Base-by-base conservation (phyloP, 371 early-diverging fungal genomes). In the Syncephalastrum contaminatum region DNA sequence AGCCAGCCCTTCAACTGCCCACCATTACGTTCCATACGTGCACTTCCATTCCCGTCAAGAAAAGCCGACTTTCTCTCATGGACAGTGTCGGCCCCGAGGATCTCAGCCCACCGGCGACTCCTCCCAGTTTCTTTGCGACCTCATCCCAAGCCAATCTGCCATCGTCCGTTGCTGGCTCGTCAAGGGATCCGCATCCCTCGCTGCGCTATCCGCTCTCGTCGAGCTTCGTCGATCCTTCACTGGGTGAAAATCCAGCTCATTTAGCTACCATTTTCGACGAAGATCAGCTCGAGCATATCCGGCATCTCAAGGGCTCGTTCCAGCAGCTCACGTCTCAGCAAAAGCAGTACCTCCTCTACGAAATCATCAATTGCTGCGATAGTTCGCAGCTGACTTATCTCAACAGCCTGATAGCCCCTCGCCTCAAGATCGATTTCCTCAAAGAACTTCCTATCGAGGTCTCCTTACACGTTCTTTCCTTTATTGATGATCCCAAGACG, bases 351-450 rank as follows among this genome's bases (percentile, higher is more conserved):
- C 53, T 78, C 40, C 47, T 78, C 3, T 64, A 68, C 51, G 80
- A 78, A 49, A 72, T 85, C n/a, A 66, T 85, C 58, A 73, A 80
- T 59, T 62, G 73, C 51, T 85, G 84, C 63, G 72, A 72, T 50
- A 84, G 69, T 47, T 67, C 77, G 13, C 83, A 85, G 50, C 80
- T 86, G 42, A 73, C 80, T 30, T 78, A 77, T 59, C 64, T 86
- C 10, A 74, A 77, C 60, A 72, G 69, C 45, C 66, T 78, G 20
- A 84, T 84, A 56, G 78, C 83, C 0, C 86, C 86, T 20, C 67
- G 75, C 25, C 80, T 93, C 15, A 90, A 91, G 62, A 81, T 87
- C 46, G 92, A 93, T 64, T 90, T 90, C 63, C 52, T 92, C 2
- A 83, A 82, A 49, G 81, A 85, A 49, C 64, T 93, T 18, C 93